These are phyloP conservation scores for Kodamaea restingae DNA, from an alignment of 805 yeast species.

Conservation along the genomic window DNA sequence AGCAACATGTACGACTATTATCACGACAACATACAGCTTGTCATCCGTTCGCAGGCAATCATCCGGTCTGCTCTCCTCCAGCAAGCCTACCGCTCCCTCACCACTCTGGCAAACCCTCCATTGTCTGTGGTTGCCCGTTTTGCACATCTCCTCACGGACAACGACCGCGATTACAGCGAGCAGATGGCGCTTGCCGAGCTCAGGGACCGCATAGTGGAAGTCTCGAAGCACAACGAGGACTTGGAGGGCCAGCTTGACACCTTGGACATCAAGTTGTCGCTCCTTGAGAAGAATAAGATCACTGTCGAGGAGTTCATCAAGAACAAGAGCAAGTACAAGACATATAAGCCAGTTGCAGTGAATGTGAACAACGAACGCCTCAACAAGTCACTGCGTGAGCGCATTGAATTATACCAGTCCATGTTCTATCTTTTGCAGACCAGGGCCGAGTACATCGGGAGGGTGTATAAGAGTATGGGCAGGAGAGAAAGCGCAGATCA, in stretches of 20 bases:
- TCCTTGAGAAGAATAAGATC: slow-evolving; percentile 75
- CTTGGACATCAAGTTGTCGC: slow-evolving; percentile 71
- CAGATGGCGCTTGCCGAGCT: slow-evolving; percentile 64
- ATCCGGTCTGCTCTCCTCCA: slow-evolving; percentile 66
- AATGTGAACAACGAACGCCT: slow-evolving; percentile 25
- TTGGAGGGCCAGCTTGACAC: slow-evolving; percentile 73
- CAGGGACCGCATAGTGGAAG: slow-evolving; percentile 65
- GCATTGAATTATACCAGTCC: slow-evolving; percentile 69
- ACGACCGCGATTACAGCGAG: slow-evolving; percentile 68
- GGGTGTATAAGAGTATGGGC: slow-evolving; percentile 38
- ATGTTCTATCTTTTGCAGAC: slow-evolving; percentile 81
- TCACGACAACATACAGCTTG: slow-evolving; percentile 47
- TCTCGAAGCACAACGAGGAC: slow-evolving; percentile 64
- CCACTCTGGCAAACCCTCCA: slow-evolving; percentile 72
- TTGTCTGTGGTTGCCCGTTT: slow-evolving; percentile 71
- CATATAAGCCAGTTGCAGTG: slow-evolving; percentile 16
- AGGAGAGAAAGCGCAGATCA: slow-evolving; percentile 8
- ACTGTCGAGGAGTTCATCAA: slow-evolving; percentile 67
- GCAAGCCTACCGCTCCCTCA: slow-evolving; percentile 67
- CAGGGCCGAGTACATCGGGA: slow-evolving; percentile 66
- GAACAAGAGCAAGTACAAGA: slow-evolving; percentile 33
- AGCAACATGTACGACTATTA: slow-evolving; percentile 44
- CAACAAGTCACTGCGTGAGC: slow-evolving; percentile 41
- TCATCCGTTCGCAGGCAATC: slow-evolving; percentile 70
- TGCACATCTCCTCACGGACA: slow-evolving; percentile 68